A percentile compares a stretch with the other conserved stretches of the same genome.
Conservation (phyloP, 441 rosid genomes). For the Euphorbia neoarborescens region DNA sequence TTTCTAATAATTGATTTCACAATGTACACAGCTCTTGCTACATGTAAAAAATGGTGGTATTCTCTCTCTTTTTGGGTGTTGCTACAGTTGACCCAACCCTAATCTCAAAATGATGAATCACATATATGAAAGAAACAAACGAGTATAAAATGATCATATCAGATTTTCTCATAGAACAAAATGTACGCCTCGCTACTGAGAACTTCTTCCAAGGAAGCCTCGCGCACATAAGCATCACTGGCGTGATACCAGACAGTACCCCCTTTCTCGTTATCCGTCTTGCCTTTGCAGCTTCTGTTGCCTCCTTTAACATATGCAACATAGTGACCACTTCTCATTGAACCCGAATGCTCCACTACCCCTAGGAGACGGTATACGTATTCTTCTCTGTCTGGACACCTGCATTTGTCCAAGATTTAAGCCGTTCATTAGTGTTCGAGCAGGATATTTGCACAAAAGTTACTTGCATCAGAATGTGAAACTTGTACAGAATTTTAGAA, state of each 20-base stretch:
- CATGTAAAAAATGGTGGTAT: constrained; percentile 27
- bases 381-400: constrained; percentile 32
- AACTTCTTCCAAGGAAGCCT: constrained; percentile 69
- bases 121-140: constrained; percentile 13
- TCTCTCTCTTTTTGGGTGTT: constrained; percentile 20
- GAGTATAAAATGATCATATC: constrained; percentile 23
- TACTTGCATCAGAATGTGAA: too few relatives aligned
- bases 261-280: constrained; percentile 21
- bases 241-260: constrained; percentile 52
- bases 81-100: constrained; percentile 13
- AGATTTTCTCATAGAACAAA: constrained; percentile 62
- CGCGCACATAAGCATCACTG: constrained; percentile 60
- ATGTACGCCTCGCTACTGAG: constrained; percentile 76
- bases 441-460: not conserved
- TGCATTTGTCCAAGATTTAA: constrained; percentile 15
- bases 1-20: constrained; percentile 21
- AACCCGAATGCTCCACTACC: constrained; percentile 82
- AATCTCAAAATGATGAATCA: constrained; percentile 17
- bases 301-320: constrained; percentile 52
- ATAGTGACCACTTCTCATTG: constrained; percentile 84
- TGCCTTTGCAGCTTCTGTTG: constrained; percentile 26
- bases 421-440: not conserved
- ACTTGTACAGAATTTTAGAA: too few relatives aligned
- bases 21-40: constrained; percentile 21
- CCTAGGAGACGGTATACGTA: constrained; percentile 56